phyloP scores from a whole-genome alignment of 345 rosid species.

The Brassica cretica region DNA sequence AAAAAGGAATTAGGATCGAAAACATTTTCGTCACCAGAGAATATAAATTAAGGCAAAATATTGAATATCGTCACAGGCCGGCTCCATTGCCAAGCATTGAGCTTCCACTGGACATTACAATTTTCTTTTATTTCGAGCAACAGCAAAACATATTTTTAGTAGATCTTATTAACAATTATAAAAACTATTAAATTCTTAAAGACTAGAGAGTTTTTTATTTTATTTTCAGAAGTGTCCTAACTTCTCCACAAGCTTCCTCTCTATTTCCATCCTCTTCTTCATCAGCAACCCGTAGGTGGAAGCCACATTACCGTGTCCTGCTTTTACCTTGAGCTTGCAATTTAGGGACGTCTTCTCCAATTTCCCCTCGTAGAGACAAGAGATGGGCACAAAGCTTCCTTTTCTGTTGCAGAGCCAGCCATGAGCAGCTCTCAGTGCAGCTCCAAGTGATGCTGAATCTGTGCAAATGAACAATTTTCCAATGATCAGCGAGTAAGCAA shows the following conservation, averaged over 20 bases:
- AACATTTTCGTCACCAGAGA: too few relatives aligned
- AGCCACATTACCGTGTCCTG: slow-evolving; percentile 54
- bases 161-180: neutral
- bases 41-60: too few relatives aligned
- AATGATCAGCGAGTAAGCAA: neutral
- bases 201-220: neutral
- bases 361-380: slow-evolving; percentile 63
- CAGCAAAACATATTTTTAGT: neutral
- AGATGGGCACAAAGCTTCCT: slow-evolving; percentile 66
- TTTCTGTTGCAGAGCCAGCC: slow-evolving; percentile 81
- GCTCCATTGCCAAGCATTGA: too few relatives aligned
- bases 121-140: neutral
- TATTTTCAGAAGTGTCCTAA: slow-evolving; percentile 54
- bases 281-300: slow-evolving; percentile 52
- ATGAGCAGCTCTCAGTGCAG: slow-evolving; percentile 85
- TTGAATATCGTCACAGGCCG: too few relatives aligned
- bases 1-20: too few relatives aligned
- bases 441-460: slow-evolving; percentile 97
- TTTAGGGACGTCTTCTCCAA: slow-evolving; percentile 63
- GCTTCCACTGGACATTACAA: too few relatives aligned
- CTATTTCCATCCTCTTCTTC: slow-evolving; percentile 79
- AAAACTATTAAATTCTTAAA: neutral
- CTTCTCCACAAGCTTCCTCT: slow-evolving; percentile 64
- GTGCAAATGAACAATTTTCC: slow-evolving; percentile 6
- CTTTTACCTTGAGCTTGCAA: slow-evolving; percentile 63